Evolutionary conservation across 2,329 filamentous ascomycete species (phyloP).

Genomic region (Colletotrichum spinosum): DNA sequence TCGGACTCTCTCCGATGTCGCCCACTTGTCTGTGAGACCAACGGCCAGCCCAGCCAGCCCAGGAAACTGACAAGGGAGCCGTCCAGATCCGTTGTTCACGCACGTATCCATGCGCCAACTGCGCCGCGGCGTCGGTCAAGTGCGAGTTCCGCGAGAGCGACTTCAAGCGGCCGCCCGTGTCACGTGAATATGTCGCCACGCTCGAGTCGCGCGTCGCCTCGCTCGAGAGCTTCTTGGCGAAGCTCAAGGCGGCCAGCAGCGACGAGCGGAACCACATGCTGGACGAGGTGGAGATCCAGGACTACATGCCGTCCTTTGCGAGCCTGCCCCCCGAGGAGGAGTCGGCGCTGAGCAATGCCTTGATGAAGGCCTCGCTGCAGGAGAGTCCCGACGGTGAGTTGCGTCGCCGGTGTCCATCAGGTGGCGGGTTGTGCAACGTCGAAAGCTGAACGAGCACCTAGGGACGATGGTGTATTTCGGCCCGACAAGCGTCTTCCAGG

Average conservation of each 20-base stretch:
- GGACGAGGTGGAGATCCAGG: slow-evolving; percentile 48
- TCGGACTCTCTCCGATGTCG: neutral
- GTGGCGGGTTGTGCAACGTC: too few relatives aligned
- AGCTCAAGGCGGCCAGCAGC: slow-evolving; percentile 48
- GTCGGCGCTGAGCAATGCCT: slow-evolving; percentile 19
- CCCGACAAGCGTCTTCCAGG: slow-evolving; percentile 43
- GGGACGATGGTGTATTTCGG: slow-evolving; percentile 38
- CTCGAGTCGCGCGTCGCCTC: slow-evolving; percentile 43
- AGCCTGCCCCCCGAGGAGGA: slow-evolving; percentile 16
- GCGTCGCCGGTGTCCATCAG: too few relatives aligned
- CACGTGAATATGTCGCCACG: slow-evolving; percentile 43
- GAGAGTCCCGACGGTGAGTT: slow-evolving; percentile 27
- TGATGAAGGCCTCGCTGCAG: slow-evolving; percentile 28
- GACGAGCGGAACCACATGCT: slow-evolving; percentile 44
- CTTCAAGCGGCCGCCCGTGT: slow-evolving; percentile 36
- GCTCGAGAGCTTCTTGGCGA: slow-evolving; percentile 38
- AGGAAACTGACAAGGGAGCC: neutral
- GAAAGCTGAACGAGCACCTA: neutral
- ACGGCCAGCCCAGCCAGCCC: neutral
- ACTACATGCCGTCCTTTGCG: slow-evolving; percentile 37
- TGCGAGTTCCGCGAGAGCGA: slow-evolving; percentile 39
- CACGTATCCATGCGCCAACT: slow-evolving; percentile 36
- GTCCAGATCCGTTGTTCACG: slow-evolving; percentile 39
- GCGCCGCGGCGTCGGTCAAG: slow-evolving; percentile 25
- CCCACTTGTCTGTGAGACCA: neutral